Evolutionary conservation across 2,329 filamentous ascomycete genomes (phyloP), one percentile per base, ranked within the genome.

Genomic region (Ophiostoma angusticollis): DNA sequence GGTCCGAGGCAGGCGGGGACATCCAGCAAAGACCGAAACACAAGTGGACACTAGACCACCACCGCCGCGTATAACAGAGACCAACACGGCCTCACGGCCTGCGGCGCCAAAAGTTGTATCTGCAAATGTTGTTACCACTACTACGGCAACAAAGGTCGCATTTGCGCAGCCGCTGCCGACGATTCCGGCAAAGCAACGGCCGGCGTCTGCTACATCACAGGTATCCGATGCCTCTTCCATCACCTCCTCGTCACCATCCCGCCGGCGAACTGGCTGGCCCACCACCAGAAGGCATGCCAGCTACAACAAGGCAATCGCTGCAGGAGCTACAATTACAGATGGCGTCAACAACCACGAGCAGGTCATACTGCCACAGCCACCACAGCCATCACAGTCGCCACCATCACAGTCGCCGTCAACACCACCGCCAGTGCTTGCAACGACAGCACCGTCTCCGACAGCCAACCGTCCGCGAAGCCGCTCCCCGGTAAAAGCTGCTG

Each of bases 171-270:
- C n/a, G n/a, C n/a, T n/a, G n/a, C n/a, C n/a, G n/a, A n/a, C n/a
- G n/a, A n/a, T n/a, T n/a, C n/a, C n/a, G n/a, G n/a, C n/a, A n/a
- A 33, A 40, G 11, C 32, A 33, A 21, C 42, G 36, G 17, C 44
- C 46, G 6, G 33, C 43, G 5, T 48, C 46, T 9, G 44, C 46
- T 2, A 41, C 41, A 9, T 46, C 44, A 11, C 37, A 43, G 4
- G 37, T 29, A 2, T 43, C 42, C 2, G 32, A 32, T 0, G 39
- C 32, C 4, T 44, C 42, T 6, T 14, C 30, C 5, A 21, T 19
- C 5, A 13, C 37, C 4, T 31, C 39, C 3, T 14, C 35, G 8
- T 28, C 39, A 4, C 24, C 29, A 1, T 16, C 35, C 31, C 7
- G 27, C 41, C 7, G 27, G 24, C 21, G 27, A 18, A 8, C 18